Base-by-base conservation (phyloP, 345 rosid species). In the Bruguiera gymnorhiza region DNA sequence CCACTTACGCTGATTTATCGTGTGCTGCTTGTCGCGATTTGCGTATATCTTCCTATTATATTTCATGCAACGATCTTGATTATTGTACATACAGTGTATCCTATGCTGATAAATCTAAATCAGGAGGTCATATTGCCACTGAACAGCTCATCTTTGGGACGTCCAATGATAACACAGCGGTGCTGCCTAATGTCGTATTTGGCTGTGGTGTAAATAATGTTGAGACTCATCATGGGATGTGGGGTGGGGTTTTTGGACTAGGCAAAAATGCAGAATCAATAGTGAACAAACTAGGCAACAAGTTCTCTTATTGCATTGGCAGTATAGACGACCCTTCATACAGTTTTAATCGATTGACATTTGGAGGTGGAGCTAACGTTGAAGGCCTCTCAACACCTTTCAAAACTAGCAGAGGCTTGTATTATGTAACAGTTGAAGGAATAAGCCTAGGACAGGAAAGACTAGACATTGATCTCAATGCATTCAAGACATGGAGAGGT, bases 291-390 rank as follows among this genome's bases (percentile, higher is more conserved):
- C 68, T 87, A 4, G 90, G 85, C 18, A 80, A 82, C 13, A 80
- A 70, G 29, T 86, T 87, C 69, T 89, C 90, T 1, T 89, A 86
- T 62, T 89, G 92, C 76, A 68, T 86, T 0, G 85, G 89, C 10
- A 81, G 74, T 31, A 29, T 80, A 61, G 39, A 43, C 21, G 85
- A 87, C 62, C 83, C 81, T 26, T n/a, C 62, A 60, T 86, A 82
- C 39, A 23, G 50, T 20, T 83, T 62, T 53, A 85, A 80, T 51
- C 84, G 75, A 31, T 65, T 87, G 68, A 75, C 84, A 54, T 65
- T 89, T 0, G 90, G 96, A 0, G 70, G 80, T 4, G 79, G 71
- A 8, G 85, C 83, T 0, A 77, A 66, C 13, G 60, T 84, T 1
- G 84, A 87, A 57, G 92, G 92, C 3, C 82, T 71, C 15, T 77